Base-by-base conservation (phyloP, 768 basidiomycete species). In the Tylopilus vinaceipallidus region DNA sequence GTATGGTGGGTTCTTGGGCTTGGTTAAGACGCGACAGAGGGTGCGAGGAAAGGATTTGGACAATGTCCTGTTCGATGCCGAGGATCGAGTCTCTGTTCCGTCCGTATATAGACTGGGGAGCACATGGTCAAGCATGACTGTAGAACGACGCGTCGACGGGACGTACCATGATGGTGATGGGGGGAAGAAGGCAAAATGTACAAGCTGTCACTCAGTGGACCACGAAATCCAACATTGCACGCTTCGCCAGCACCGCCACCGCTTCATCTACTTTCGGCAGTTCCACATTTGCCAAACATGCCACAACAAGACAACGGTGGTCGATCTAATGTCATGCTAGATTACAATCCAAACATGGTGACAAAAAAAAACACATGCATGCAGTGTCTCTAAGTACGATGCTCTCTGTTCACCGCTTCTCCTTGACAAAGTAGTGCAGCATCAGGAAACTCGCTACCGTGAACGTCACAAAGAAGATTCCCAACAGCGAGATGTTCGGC, bases 401-500 rank as follows among this genome's bases (percentile, higher is more conserved):
- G 19, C 51, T 49, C 40, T 34, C 51, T 36, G n/a, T 24, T 66
- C 54, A 67, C 48, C 67, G 67, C 50, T 66, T 76, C 75, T 98
- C 95, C 70, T 88, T 90, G 43, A 98, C 95, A 63, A 84, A 94
- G 68, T 85, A 84, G 62, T 95, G 90, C 23, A 98, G 73, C 40
- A 82, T 84, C 46, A 92, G 55, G 67, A 81, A 98, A 69, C 90
- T 94, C 30, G 75, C 73, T 6, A 81, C 64, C 6, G 88, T 92
- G 68, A 94, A 93, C 2, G 75, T 70, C 23, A 80, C 84, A 60
- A 98, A 95, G 74, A 93, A 93, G 41, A 93, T 90, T 6, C 77
- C 87, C 6, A 98, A 76, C 0, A 94, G 71, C 0, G 85, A 78
- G 29, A 94, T 89, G 64, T 99, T 95, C 0, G 97, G 97, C 91